Evolutionary conservation across 2,329 filamentous ascomycete genomes (phyloP).

Genomic region (Sporothrix pseudoabietina): DNA sequence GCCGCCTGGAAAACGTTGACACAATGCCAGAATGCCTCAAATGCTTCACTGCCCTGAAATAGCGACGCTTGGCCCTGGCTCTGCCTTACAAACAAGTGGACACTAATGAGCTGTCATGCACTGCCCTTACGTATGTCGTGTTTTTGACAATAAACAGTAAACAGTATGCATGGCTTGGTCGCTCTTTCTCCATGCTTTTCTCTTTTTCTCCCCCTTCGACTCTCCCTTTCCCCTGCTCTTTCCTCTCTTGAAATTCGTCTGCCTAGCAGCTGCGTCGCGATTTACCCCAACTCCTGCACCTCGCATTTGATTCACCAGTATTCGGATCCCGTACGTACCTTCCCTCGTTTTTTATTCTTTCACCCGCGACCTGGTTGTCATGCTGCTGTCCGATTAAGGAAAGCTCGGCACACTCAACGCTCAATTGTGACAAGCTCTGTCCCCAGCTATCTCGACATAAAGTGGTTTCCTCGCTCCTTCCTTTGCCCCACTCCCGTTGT

Average conservation of each 20-base stretch:
- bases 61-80: constrained; percentile 12
- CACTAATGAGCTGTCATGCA: constrained; percentile 11
- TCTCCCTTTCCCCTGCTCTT: constrained; percentile 1
- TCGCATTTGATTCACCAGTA: background rate
- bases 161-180: background rate
- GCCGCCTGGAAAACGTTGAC: background rate
- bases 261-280: background rate
- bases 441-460: background rate
- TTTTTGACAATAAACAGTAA: background rate
- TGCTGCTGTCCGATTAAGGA: background rate
- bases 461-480: constrained; percentile 7
- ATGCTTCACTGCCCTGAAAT: constrained; percentile 1
- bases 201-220: background rate
- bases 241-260: background rate
- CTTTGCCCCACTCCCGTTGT: background rate
- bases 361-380: background rate
- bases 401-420: background rate
- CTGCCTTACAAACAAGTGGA: background rate
- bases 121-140: constrained; percentile 9
- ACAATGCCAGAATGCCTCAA: background rate
- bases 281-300: background rate
- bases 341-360: background rate
- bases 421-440: background rate
- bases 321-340: background rate
- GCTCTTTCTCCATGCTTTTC: background rate